Evolutionary conservation across 768 basidiomycete genomes (phyloP), one percentile per base, ranked within the genome.

Genomic region (Roridomyces roridus): DNA sequence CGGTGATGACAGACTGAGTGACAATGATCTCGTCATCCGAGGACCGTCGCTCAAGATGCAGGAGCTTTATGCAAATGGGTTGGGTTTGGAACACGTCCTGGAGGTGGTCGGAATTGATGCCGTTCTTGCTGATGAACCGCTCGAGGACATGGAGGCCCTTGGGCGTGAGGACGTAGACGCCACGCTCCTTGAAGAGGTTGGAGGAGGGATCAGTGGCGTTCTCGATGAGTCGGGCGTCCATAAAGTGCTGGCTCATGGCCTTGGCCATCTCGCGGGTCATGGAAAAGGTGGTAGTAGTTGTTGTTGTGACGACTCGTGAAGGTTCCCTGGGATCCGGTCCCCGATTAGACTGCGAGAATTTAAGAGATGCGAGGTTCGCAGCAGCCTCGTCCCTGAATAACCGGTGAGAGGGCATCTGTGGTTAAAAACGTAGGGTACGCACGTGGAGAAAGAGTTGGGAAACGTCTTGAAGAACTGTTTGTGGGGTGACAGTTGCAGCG

Each of bases 261-360:
- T 98, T 98, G 61, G 97, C 97, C 92, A 99, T 98, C 41, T 99
- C 97, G 65, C 97, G 90, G 64, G 94, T 94, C 97, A 99, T 98
- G 59, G 94, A 94, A 79, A 99, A 99, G 29, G 97, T 99, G 39
- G 97, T 99, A 6, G 97, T 98, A 6, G 97, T 99, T 0, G 97
- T 99, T 0, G 97, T 99, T 68, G 97, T 99, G 70, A 99, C 91
- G 74, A 99, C 94, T 69, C 97, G 90, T 74, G 92, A 88, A 67
- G 95, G 94, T 75, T 99, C 97, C 78, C 94, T 90, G 65, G 97
- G 96, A 82, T 99, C 97, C 69, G 96, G 92, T 65, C 94, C 91
- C 70, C 97, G 93, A 79, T 95, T 96, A 51, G 97, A 98, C 78
- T 99, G 97, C 26, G 97, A 96, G 73, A 99, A 99, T 73, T 98